Base-by-base conservation (phyloP, 1,284 basidiomycete genomes). In the Moesziomyces sp. region DNA sequence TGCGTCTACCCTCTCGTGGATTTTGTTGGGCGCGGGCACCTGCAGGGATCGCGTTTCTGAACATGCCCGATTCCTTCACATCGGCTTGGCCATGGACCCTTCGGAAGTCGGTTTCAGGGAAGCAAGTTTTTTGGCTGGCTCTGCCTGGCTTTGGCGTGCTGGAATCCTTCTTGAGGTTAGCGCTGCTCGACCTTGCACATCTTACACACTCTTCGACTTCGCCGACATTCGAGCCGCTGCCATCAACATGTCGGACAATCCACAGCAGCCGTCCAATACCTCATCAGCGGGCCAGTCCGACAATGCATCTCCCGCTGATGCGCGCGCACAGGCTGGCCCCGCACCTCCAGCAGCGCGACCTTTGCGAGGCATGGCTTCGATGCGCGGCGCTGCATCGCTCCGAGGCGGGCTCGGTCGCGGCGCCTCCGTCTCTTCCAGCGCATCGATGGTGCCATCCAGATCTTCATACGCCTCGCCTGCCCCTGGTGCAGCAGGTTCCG, bases 381-480 rank as follows among this genome's bases (percentile, higher is more conserved):
- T 69, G 1, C 65, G 66, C n/a, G 71, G 71, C 28, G 51, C 58
- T 26, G 57, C 61, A 23, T 58, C 66, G 0, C 46, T 74, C 18
- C 61, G 71, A 38, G 71, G 66, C 16, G 61, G 48, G 0, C 42
- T 53, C 5, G 58, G 52, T 24, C 51, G 58, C 5, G 52, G 60
- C 21, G 65, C 57, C 14, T 48, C 55, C 18, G 18, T 45, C 13
- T 50, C 58, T 11, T 59, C 62, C 21, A 62, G 52, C 54, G 55
- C 63, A 7, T 70, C 67, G 24, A 74, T 74, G 66, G 67, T 74
- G 1, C 72, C 72, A 3, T 60, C 66, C 5, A 30, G 72, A 18
- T 59, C 64, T 26, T 70, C 66, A 5, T 74, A 70, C 21, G 72
- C 67, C 26, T 58, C 72, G n/a, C 52, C 67, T 48, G 47, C 67